phyloP scores from a whole-genome alignment of 345 rosid genomes.

The Viola odorata region DNA sequence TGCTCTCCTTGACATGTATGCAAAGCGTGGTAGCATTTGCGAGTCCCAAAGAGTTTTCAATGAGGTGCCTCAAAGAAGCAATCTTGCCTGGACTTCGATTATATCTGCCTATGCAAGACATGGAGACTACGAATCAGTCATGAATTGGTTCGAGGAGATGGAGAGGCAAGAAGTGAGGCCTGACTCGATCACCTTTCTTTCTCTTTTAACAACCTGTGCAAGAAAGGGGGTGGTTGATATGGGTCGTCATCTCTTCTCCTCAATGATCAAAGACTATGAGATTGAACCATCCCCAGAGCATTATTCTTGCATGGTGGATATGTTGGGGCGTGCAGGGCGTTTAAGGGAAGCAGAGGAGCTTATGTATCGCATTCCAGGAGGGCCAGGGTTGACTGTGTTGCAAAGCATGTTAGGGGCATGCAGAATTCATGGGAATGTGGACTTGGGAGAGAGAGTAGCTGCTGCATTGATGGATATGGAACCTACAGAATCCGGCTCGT shows the following conservation, averaged over 20 bases:
- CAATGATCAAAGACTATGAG: constrained; percentile 48
- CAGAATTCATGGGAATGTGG: constrained; percentile 62
- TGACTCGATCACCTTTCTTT: constrained; percentile 74
- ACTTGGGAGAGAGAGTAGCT: constrained; percentile 58
- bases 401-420: constrained; percentile 85
- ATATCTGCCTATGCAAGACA: constrained; percentile 85
- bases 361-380: constrained; percentile 51
- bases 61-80: constrained; percentile 46
- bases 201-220: constrained; percentile 68
- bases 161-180: constrained; percentile 48
- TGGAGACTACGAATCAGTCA: constrained; percentile 71
- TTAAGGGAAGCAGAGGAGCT: constrained; percentile 66
- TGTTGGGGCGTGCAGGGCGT: constrained; percentile 79
- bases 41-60: constrained; percentile 61
- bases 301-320: constrained; percentile 86
- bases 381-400: constrained; percentile 61
- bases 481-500: constrained; percentile 62
- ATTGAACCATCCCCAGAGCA: constrained; percentile 71
- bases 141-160: constrained; percentile 61
- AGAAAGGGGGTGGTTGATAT: constrained; percentile 72
- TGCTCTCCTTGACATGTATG: constrained; percentile 91
- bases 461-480: constrained; percentile 54
- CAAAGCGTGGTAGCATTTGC: constrained; percentile 75
- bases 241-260: constrained; percentile 50
- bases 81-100: constrained; percentile 75